phyloP scores from a whole-genome alignment of 1,284 basidiomycete species.

The Papiliotrema laurentii region DNA sequence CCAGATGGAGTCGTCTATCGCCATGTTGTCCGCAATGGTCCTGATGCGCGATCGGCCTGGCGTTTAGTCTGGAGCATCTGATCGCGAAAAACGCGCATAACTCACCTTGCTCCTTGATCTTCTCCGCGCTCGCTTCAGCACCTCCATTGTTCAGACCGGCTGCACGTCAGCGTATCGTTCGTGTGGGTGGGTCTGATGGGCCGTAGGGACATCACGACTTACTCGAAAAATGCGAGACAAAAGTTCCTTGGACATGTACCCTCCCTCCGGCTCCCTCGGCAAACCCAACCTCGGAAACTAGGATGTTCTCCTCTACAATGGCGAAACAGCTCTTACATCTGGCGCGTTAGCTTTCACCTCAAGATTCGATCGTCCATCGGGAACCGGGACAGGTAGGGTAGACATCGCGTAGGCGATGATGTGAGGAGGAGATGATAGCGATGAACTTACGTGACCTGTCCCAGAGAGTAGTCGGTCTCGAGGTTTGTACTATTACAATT shows the following conservation, averaged over 20 bases:
- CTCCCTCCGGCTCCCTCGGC: constrained; percentile 89
- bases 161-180: constrained; percentile 26
- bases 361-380: background rate
- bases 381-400: too few relatives aligned
- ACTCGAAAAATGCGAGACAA: constrained; percentile 91
- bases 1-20: constrained; percentile 71
- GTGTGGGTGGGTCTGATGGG: too few relatives aligned
- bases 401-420: background rate
- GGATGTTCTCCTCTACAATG: constrained; percentile 89
- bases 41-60: constrained; percentile 1
- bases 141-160: constrained; percentile 29
- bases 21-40: constrained; percentile 7
- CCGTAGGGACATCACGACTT: constrained; percentile 44
- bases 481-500: background rate
- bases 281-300: constrained; percentile 90
- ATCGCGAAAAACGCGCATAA: background rate
- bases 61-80: background rate
- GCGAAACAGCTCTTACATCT: constrained; percentile 75
- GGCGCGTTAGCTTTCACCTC: constrained; percentile 2
- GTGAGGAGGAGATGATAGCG: background rate
- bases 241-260: constrained; percentile 91
- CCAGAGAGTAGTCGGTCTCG: background rate
- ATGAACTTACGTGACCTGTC: background rate
- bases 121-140: constrained; percentile 23
- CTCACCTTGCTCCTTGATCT: constrained; percentile 38